Base-by-base conservation (phyloP, 139 green algal species). In the Closterium sp. region DNA sequence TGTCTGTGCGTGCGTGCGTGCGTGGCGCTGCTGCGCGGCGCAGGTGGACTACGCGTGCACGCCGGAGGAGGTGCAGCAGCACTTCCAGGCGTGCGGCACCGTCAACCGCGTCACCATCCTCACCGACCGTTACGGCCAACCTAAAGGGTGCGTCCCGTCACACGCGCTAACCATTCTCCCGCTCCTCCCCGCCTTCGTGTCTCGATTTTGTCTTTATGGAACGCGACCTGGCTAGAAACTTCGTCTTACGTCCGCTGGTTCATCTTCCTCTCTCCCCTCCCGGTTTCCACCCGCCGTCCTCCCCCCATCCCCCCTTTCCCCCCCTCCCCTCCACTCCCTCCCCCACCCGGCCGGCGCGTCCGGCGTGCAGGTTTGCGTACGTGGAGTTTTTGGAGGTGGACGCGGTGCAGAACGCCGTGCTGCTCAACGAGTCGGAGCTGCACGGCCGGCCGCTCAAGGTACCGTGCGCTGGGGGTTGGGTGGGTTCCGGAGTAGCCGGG, bases 71-170 rank as follows among this genome's bases (percentile, higher is more conserved):
- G 94, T 99, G 30, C 98, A 99, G 93, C 93, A 96, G 92, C 97
- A 97, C 91, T 99, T 99, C 85, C 92, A 97, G 91, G 93, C 92
- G 27, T 99, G 98, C 93, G 98, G 98, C 28, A 99, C 98, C 0
- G 98, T 99, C 34, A 99, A 99, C 95, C 96, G 98, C 9, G 98
- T 99, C 24, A 99, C 98, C 73, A 99, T 99, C 62, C 95, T 99
- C 4, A 98, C 97, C 2, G 98, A 99, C 96, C 97, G 97, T 89
- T 97, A 96, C 87, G 98, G 98, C 70, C 97, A 97, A 73, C 97
- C 98, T 13, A 99, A 99, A 97, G 97, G 97, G 89, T 86, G 3
- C 31, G 91, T 31, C 11, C 13, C 17, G n/a, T n/a, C n/a, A n/a
- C n/a, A n/a, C n/a, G 50, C 17, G 17, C 50, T 22, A 70, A 70